Percentiles rank a stretch among this genome's conserved stretches.
Conservation (phyloP, 1,139 yeast genomes). For the Yamadazyma conglobata region DNA sequence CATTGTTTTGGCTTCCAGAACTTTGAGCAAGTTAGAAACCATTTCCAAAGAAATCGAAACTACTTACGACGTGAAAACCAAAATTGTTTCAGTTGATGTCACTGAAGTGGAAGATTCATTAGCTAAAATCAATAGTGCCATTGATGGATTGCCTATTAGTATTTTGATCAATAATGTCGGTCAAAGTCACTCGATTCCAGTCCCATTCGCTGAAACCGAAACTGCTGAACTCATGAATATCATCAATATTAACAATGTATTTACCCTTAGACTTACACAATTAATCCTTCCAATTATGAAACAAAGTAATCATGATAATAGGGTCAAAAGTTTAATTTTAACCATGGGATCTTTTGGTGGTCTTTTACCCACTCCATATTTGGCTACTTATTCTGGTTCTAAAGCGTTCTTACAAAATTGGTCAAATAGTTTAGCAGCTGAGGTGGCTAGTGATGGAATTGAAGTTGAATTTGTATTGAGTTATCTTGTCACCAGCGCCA, state of each 20-base stretch:
- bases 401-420: slow-evolving; percentile 92
- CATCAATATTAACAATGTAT: slow-evolving; percentile 79
- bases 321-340: slow-evolving; percentile 66
- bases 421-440: slow-evolving; percentile 90
- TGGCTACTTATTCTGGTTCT: slow-evolving; percentile 95
- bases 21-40: slow-evolving; percentile 67
- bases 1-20: slow-evolving; percentile 78
- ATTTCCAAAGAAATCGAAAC: slow-evolving; percentile 62
- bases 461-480: slow-evolving; percentile 87
- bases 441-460: slow-evolving; percentile 60
- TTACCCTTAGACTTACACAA: slow-evolving; percentile 82
- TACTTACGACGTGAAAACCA: slow-evolving; percentile 61
- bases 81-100: slow-evolving; percentile 76
- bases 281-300: slow-evolving; percentile 65
- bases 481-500: slow-evolving; percentile 90
- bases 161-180: slow-evolving; percentile 92
- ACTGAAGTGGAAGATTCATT: slow-evolving; percentile 59
- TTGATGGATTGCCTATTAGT: slow-evolving; percentile 56
- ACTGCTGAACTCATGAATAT: slow-evolving; percentile 72
- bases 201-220: slow-evolving; percentile 80
- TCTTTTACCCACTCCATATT: slow-evolving; percentile 82
- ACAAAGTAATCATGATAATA: slow-evolving; percentile 42
- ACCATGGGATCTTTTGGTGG: slow-evolving; percentile 99
- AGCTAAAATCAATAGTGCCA: slow-evolving; percentile 19
- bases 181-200: slow-evolving; percentile 91